Evolutionary conservation across 345 rosid species (phyloP), one percentile per base, ranked within the genome.

Genomic region (Salix purpurea): DNA sequence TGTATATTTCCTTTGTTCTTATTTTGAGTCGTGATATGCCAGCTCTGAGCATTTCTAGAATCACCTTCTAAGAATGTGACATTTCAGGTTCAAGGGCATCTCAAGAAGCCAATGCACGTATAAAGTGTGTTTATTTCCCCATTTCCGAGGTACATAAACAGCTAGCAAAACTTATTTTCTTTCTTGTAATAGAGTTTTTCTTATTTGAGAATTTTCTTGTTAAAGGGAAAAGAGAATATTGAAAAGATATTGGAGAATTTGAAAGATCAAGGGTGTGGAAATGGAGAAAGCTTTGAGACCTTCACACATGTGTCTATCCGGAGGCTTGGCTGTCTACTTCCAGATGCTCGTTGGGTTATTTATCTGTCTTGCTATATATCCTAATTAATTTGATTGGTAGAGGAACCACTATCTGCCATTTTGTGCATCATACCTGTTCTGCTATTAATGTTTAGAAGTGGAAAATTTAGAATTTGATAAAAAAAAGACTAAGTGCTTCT

Each of bases 271-370:
- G 85, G 88, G 76, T 78, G 76, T 80, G 83, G 86, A 75, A 74
- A 81, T 78, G 7, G 76, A 23, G 96, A 84, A 76, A 88, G 74
- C 62, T 89, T 71, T 74, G 84, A 88, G 77, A 81, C 81, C 56
- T 89, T 83, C 76, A 85, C 87, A 67, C 91, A 89, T 70, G 89
- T 90, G 69, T 90, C 94, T 70, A 52, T 91, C 75, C 85, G 94
- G 54, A 84, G 92, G 64, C 96, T 91, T 65, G 97, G 96, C 72
- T 94, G 96, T 76, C 80, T 92, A 80, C 91, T 92, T 83, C 97
- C 97, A 58, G 94, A 89, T 88, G 88, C 90, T 75, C 88, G 88
- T 69, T 91, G 92, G 94, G 97, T 91, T 71, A 81, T 92, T 87
- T 73, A 3, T 23, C 28, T 21, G 50, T 42, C 70, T n/a, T 62